phyloP scores from a whole-genome alignment of 1,284 basidiomycete genomes.

The Ustilago shanxiensis region DNA sequence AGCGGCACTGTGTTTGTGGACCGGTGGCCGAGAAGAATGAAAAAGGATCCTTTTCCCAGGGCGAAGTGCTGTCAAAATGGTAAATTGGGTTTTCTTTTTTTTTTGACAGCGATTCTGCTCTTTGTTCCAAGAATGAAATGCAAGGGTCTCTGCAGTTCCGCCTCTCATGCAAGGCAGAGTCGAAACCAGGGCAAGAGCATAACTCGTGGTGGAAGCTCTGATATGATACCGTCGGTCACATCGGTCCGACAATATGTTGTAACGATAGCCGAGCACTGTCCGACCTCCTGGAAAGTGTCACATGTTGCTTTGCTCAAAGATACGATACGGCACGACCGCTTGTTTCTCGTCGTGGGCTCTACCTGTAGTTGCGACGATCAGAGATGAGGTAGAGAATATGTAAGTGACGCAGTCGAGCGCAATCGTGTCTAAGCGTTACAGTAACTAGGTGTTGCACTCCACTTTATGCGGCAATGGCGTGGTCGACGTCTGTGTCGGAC shows the following conservation, averaged over 20 bases:
- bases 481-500: constrained; percentile 2
- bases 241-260: constrained; percentile 19
- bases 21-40: background rate
- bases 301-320: too few species aligned
- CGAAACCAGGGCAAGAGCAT: background rate
- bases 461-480: background rate
- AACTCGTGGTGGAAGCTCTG: background rate
- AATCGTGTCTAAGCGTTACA: background rate
- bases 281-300: constrained; percentile 10
- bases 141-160: background rate
- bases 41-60: background rate
- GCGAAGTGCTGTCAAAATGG: background rate
- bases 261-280: constrained; percentile 25
- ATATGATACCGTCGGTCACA: constrained; percentile 13
- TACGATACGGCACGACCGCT: constrained; percentile 1
- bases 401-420: background rate
- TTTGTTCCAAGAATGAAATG: background rate
- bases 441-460: background rate
- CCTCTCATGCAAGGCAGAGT: background rate
- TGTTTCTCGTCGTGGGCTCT: background rate
- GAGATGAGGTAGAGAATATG: constrained; percentile 5
- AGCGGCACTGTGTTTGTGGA: too few species aligned
- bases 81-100: too few species aligned
- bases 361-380: background rate
- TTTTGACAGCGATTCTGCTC: too few species aligned